Percentiles rank a stretch among this genome's conserved stretches.
phyloP scores from a whole-genome alignment of 768 basidiomycete species.

The Galerina sulciceps region DNA sequence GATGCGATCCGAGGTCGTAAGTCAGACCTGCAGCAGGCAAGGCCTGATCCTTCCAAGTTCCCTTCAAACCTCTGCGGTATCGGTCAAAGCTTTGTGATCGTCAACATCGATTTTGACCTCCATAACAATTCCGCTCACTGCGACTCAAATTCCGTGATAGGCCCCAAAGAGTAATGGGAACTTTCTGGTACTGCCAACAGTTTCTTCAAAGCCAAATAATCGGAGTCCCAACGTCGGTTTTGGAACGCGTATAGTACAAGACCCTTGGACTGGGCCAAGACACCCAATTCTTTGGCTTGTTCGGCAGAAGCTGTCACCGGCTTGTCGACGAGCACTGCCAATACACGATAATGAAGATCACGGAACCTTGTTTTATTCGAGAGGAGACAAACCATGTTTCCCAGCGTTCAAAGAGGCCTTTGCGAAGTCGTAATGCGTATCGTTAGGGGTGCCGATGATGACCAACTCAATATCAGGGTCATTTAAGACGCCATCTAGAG shows the following conservation, averaged over 20 bases:
- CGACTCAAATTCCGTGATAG: conserved; percentile 74
- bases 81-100: conserved; percentile 65
- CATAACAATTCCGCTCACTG: conserved; percentile 47
- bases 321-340: conserved; percentile 84
- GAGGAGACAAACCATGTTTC: conserved; percentile 61
- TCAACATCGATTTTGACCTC: too few species aligned
- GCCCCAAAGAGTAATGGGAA: conserved; percentile 59
- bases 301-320: conserved; percentile 66
- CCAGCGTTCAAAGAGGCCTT: conserved; percentile 70
- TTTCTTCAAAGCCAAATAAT: conserved; percentile 68
- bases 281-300: conserved; percentile 64
- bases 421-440: conserved; percentile 72
- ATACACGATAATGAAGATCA: background rate
- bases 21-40: conserved; percentile 65
- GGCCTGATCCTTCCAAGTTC: conserved; percentile 80
- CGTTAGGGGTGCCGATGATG: conserved; percentile 72
- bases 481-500: conserved; percentile 60
- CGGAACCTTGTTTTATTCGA: background rate
- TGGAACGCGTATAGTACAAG: conserved; percentile 75
- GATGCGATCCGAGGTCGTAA: conserved; percentile 81
- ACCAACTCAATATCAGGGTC: conserved; percentile 72
- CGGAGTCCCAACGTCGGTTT: conserved; percentile 80
- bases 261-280: conserved; percentile 59
- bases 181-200: conserved; percentile 58
- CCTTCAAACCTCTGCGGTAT: conserved; percentile 65